These are phyloP conservation scores for Omphalotus olearius DNA, from an alignment of 1,284 basidiomycete species.

Conservation along the genomic window DNA sequence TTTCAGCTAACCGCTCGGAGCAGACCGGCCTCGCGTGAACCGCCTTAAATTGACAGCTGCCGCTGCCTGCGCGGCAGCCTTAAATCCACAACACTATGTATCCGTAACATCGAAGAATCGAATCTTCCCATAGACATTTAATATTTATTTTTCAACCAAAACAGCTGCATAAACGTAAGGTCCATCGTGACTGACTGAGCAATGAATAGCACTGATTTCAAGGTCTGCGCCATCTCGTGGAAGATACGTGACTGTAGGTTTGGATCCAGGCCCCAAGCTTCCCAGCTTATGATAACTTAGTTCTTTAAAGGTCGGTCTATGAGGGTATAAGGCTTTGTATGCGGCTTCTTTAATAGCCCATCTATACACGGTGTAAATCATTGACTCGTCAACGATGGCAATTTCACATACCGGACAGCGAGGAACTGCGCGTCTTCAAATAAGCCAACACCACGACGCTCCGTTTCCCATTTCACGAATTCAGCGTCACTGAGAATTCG, in stretches of 20 bases:
- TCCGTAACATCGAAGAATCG: no score
- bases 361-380: conserved; percentile 31
- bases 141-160: conserved; percentile 44
- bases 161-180: conserved; percentile 79
- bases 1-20: no score
- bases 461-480: conserved; percentile 36
- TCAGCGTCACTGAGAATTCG: conserved; percentile 66
- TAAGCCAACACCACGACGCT: conserved; percentile 21
- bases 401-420: conserved; percentile 55
- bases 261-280: conserved; percentile 30
- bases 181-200: conserved; percentile 82
- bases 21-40: no score
- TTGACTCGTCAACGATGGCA: background rate
- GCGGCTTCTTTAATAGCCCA: conserved; percentile 89
- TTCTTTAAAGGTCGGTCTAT: conserved; percentile 75
- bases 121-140: no score
- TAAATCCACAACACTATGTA: no score
- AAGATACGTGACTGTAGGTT: conserved; percentile 49
- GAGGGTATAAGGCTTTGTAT: conserved; percentile 82
- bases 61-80: no score
- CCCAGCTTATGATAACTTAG: conserved; percentile 44
- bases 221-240: conserved; percentile 19
- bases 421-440: conserved; percentile 39
- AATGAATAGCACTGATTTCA: conserved; percentile 42
- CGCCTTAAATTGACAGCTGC: no score